These are phyloP conservation scores for Aspergillus neoniger DNA, from an alignment of 2,329 filamentous ascomycete species.

Conservation along the genomic window DNA sequence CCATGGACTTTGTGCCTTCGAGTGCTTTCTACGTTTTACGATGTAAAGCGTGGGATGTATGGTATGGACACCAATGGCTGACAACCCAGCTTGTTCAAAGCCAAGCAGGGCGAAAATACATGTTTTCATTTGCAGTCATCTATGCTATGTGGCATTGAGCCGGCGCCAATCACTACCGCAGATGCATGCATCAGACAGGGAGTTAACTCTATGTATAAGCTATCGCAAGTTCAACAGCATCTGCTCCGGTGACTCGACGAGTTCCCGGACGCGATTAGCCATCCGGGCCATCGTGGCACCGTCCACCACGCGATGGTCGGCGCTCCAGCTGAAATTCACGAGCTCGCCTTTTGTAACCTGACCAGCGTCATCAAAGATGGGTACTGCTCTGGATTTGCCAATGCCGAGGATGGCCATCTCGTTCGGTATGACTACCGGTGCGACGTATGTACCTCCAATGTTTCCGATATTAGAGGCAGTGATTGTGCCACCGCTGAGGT, in stretches of 20 bases:
- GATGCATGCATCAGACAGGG: background rate
- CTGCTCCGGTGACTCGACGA: constrained; percentile 80
- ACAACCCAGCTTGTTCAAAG: too few species aligned
- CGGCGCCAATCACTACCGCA: background rate
- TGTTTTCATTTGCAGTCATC: background rate
- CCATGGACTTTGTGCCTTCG: too few species aligned
- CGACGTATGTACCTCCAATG: constrained; percentile 88
- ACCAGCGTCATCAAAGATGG: constrained; percentile 66
- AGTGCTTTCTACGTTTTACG: too few species aligned
- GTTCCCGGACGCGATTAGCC: constrained; percentile 74
- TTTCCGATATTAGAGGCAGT: constrained; percentile 96
- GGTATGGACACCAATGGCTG: too few species aligned
- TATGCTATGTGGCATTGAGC: constrained; percentile 8
- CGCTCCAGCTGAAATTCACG: constrained; percentile 93
- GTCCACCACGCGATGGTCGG: constrained; percentile 91
- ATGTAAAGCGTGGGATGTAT: too few species aligned
- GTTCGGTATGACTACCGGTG: constrained; percentile 84
- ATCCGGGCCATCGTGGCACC: constrained; percentile 92
- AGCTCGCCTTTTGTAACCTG: constrained; percentile 74
- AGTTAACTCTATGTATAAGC: constrained; percentile 20
- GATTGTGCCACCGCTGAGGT: constrained; percentile 85
- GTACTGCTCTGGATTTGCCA: constrained; percentile 76
- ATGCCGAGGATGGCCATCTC: constrained; percentile 92
- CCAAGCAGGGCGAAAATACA: background rate
- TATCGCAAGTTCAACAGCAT: constrained; percentile 84